These are phyloP conservation scores for Neopestalotiopsis sp. DNA, from an alignment of 2,329 filamentous ascomycete species.

Conservation along the genomic window DNA sequence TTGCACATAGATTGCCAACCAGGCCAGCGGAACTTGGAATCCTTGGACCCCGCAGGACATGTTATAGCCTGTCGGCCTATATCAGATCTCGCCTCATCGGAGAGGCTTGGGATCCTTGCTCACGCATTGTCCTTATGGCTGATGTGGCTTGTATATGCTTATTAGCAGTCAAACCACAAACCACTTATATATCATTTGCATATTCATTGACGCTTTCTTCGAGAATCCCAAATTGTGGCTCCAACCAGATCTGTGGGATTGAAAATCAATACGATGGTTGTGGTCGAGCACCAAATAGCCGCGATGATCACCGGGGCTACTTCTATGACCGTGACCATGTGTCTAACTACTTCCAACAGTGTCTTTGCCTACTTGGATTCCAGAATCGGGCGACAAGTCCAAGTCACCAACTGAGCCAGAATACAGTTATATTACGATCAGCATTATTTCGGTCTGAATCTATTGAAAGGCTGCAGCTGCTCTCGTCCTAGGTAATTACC, in stretches of 20 bases:
- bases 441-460: not conserved
- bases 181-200: no score
- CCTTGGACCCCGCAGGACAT: not conserved
- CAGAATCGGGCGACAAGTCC: not conserved
- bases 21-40: not conserved
- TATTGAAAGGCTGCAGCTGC: no score
- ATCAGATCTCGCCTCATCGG: not conserved
- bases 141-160: not conserved
- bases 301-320: not conserved
- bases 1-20: not conserved
- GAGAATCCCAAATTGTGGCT: no score
- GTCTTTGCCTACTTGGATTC: not conserved
- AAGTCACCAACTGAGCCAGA: not conserved
- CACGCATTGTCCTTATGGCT: not conserved
- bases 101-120: not conserved
- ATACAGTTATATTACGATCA: not conserved
- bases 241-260: no score
- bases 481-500: no score
- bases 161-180: not conserved
- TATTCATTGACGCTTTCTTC: no score
- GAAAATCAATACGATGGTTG: no score
- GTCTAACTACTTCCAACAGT: not conserved
- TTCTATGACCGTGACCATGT: not conserved
- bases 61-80: constrained; percentile 7
- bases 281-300: not conserved